phyloP scores from a whole-genome alignment of 169 alveolate species.

The Perkinsus chesapeaki region DNA sequence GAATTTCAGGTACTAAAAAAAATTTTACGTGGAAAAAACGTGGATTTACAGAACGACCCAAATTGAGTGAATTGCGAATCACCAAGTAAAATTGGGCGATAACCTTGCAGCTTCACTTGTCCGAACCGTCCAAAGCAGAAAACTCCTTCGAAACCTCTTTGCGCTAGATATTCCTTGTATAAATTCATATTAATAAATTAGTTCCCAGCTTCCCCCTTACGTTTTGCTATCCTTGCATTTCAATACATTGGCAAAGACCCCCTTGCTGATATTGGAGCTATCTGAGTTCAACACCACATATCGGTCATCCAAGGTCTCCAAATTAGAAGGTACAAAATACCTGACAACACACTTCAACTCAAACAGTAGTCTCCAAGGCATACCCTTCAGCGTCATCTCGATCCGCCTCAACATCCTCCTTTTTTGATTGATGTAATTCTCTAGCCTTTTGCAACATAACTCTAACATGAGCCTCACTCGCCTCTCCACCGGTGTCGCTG shows the following conservation, averaged over 20 bases:
- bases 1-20: too few species aligned
- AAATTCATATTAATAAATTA: background rate
- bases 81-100: too few species aligned
- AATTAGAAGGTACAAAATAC: background rate
- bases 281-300: slow-evolving; percentile 60
- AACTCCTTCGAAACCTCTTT: background rate
- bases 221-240: slow-evolving; percentile 33
- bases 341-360: background rate
- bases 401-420: background rate
- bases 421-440: background rate
- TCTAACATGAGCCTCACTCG: background rate
- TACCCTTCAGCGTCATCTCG: background rate
- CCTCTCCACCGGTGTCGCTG: background rate
- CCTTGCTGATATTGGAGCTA: slow-evolving; percentile 61
- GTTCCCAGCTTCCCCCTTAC: background rate
- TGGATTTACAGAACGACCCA: too few species aligned
- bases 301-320: slow-evolving; percentile 64
- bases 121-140: background rate
- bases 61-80: too few species aligned
- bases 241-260: slow-evolving; percentile 73
- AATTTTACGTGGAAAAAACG: too few species aligned
- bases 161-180: background rate
- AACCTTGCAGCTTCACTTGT: too few species aligned
- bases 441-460: background rate
- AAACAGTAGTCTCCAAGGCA: background rate